These are phyloP conservation scores for Daldinia concentrica DNA, from an alignment of 495 filamentous ascomycete genomes.

Conservation along the genomic window DNA sequence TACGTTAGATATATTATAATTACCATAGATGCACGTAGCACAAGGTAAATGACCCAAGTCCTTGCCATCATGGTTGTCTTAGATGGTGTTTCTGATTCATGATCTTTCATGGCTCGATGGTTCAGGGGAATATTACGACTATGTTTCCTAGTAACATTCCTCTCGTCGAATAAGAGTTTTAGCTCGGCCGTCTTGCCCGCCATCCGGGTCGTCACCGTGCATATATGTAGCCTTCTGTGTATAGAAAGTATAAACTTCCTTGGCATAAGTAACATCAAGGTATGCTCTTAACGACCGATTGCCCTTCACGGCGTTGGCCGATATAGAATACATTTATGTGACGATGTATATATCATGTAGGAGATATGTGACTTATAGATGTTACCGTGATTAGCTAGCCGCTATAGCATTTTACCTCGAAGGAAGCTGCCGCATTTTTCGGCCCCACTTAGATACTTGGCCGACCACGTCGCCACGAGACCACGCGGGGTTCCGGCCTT, in stretches of 20 bases:
- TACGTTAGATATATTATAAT: conserved; percentile 35
- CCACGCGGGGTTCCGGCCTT: conserved; percentile 22
- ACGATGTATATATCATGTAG: too few species aligned
- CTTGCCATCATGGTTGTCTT: background rate
- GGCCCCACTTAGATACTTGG: conserved; percentile 32
- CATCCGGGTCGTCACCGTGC: background rate
- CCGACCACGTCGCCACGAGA: conserved; percentile 36
- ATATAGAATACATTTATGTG: background rate
- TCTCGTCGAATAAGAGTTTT: background rate
- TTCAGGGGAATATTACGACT: background rate
- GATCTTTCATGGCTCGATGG: background rate
- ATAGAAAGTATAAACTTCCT: background rate
- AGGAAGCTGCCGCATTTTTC: conserved; percentile 20
- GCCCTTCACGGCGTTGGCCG: background rate
- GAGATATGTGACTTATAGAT: background rate
- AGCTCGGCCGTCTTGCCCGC: conserved; percentile 1
- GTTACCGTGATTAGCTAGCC: conserved; percentile 9
- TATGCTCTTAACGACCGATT: background rate
- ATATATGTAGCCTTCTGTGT: background rate
- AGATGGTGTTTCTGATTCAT: background rate
- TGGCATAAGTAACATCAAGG: background rate
- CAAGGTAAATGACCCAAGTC: conserved; percentile 13
- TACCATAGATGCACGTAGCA: conserved; percentile 24
- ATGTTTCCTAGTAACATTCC: background rate
- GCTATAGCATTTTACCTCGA: background rate